Conservation (phyloP, 352 stramenopile species). For the Pythium aristosporum region DNA sequence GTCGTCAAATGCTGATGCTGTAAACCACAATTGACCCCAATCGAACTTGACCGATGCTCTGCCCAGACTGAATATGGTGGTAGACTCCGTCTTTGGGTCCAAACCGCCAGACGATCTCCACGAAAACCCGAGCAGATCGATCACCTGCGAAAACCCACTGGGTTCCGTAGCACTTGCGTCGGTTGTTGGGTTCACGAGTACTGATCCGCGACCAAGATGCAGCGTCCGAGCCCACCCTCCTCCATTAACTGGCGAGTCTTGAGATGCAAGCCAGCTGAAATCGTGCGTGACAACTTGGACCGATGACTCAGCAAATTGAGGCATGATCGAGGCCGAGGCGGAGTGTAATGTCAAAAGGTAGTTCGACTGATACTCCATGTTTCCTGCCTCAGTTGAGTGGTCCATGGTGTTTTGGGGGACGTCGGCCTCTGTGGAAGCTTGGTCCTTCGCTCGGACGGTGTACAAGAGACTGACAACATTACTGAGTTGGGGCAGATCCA, state of each 20-base stretch:
- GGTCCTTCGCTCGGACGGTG: not conserved
- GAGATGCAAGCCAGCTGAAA: conserved; percentile 11
- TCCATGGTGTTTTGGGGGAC: not conserved
- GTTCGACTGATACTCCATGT: not conserved
- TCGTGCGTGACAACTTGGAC: conserved; percentile 2
- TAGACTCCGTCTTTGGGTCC: conserved; percentile 4
- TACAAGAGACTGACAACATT: conserved; percentile 12
- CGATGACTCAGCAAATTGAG: not conserved
- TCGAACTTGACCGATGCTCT: conserved; percentile 4
- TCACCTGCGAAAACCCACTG: not conserved
- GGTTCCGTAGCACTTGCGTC: not conserved
- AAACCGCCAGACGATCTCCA: conserved; percentile 14
- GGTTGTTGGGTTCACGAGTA: not conserved
- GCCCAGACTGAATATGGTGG: conserved; percentile 4
- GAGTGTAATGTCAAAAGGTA: conserved; percentile 23
- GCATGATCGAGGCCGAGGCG: not conserved
- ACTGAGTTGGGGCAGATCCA: conserved; percentile 2
- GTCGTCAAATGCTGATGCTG: conserved; percentile 5
- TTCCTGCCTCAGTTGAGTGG: not conserved
- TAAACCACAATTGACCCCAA: conserved; percentile 11
- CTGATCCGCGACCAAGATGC: not conserved
- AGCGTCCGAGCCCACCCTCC: conserved; percentile 1
- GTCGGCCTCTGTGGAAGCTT: not conserved
- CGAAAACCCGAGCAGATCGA: conserved; percentile 9
- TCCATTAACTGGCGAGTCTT: not conserved